Conservation (phyloP, 1,139 yeast genomes). For the Geotrichum armillariae region DNA sequence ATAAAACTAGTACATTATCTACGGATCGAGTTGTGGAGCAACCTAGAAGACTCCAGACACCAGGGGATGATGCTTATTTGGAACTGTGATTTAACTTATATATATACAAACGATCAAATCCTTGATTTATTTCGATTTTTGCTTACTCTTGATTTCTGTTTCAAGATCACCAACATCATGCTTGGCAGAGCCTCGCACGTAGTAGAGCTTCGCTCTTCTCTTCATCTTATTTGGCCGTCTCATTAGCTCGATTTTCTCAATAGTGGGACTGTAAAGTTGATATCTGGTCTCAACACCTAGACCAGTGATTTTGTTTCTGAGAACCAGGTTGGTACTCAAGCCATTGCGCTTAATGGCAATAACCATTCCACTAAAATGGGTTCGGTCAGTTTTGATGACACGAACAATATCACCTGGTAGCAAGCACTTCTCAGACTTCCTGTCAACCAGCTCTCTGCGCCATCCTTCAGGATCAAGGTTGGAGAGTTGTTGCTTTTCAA, state of each 20-base stretch:
- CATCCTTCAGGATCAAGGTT: constrained; percentile 73
- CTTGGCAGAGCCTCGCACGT: constrained; percentile 72
- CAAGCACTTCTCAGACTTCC: constrained; percentile 50
- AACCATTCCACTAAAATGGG: constrained; percentile 74
- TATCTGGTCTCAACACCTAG: constrained; percentile 80
- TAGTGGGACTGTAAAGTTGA: constrained; percentile 74
- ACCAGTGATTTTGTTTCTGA: constrained; percentile 77
- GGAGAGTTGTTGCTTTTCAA: constrained; percentile 50
- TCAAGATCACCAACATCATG: constrained; percentile 83
- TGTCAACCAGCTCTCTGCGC: constrained; percentile 63
- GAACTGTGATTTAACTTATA: constrained; percentile 12
- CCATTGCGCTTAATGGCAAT: constrained; percentile 72
- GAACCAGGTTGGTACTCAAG: constrained; percentile 66
- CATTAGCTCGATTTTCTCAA: constrained; percentile 71
- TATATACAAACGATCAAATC: not conserved
- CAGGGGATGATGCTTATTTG: constrained; percentile 16
- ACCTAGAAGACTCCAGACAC: constrained; percentile 15
- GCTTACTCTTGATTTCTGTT: constrained; percentile 31
- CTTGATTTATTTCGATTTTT: not conserved
- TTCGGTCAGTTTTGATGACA: constrained; percentile 67
- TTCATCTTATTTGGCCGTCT: constrained; percentile 70
- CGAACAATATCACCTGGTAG: constrained; percentile 82
- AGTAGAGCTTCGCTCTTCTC: constrained; percentile 79
- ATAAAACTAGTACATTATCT: not conserved
- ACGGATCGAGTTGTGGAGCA: not conserved